These are phyloP conservation scores for Cymodocea nodosa DNA, from an alignment of 116 monocot species.

Conservation along the genomic window DNA sequence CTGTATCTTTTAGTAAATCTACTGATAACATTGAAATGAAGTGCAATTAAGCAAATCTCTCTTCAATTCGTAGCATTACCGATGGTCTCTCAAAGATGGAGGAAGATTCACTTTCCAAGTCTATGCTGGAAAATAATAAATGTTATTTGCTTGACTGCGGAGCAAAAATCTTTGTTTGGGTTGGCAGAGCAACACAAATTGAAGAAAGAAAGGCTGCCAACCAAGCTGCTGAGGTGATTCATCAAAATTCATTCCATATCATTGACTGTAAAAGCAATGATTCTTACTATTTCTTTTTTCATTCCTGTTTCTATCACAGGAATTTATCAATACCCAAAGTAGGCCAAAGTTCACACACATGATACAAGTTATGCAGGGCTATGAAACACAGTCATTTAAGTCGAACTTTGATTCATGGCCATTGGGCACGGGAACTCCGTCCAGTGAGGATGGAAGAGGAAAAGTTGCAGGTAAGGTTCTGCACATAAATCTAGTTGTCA, in stretches of 20 bases:
- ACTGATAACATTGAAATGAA: no score
- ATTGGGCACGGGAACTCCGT: conserved; percentile 25
- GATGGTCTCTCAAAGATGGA: conserved; percentile 59
- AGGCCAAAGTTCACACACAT: conserved; percentile 62
- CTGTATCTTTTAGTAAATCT: no score
- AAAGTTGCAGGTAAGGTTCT: conserved; percentile 80
- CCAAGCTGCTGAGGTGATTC: conserved; percentile 69
- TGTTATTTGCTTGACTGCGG: conserved; percentile 90
- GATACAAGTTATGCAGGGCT: conserved; percentile 88
- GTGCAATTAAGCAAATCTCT: no score
- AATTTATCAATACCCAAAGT: conserved; percentile 52
- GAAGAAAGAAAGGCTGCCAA: conserved; percentile 88
- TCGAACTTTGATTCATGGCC: conserved; percentile 92
- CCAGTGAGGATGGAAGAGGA: conserved; percentile 81
- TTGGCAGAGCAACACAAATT: conserved; percentile 84
- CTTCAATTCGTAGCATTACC: conserved; percentile 42
- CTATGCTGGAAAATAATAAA: conserved; percentile 76
- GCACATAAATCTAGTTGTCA: neutral
- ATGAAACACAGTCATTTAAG: conserved; percentile 87
- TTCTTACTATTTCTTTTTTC: neutral
- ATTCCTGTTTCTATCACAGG: conserved; percentile 19
- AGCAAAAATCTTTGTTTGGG: conserved; percentile 87
- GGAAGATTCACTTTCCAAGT: conserved; percentile 55
- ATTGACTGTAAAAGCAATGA: neutral
- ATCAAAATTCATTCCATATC: neutral